Conservation (phyloP, 768 basidiomycete genomes). For the Leccinum disarticulatum region DNA sequence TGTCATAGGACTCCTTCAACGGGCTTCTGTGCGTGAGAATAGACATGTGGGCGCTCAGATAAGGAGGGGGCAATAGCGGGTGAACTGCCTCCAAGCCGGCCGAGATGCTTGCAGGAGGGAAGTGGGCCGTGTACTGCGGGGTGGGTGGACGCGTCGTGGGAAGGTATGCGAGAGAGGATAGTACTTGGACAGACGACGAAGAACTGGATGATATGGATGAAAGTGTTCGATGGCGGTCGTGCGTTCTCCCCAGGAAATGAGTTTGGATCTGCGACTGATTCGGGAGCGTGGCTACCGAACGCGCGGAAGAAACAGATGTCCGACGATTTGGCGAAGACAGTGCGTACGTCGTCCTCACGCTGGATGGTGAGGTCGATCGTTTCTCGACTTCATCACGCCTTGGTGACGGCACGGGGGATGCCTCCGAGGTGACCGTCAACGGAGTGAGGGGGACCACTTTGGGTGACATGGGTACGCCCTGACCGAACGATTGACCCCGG, state of each 20-base stretch:
- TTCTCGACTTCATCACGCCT: conserved; percentile 23
- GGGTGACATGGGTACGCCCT: conserved; percentile 31
- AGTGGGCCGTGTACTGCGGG: conserved; percentile 54
- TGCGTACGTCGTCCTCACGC: conserved; percentile 37
- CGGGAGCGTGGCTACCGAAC: conserved; percentile 60
- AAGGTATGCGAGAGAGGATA: conserved; percentile 56
- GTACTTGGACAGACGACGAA: conserved; percentile 48
- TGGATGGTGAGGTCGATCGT: conserved; percentile 37
- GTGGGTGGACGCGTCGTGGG: conserved; percentile 39
- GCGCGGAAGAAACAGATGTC: conserved; percentile 57
- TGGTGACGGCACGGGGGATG: conserved; percentile 44
- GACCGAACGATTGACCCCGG: conserved; percentile 67
- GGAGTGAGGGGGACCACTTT: conserved; percentile 57
- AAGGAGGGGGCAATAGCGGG: conserved; percentile 70
- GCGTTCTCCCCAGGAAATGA: conserved; percentile 32
- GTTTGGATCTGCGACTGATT: conserved; percentile 34
- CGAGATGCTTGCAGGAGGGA: conserved; percentile 61
- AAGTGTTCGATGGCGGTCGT: conserved; percentile 53
- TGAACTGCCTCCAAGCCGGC: conserved; percentile 61
- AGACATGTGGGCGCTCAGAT: conserved; percentile 68
- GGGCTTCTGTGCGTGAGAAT: conserved; percentile 64
- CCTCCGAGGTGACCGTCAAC: conserved; percentile 57
- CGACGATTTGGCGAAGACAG: conserved; percentile 40
- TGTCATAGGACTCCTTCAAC: conserved; percentile 67
- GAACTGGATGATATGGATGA: conserved; percentile 55